Evolutionary conservation across 2,329 filamentous ascomycete genomes (phyloP).

Genomic region (Phialophora chinensis): DNA sequence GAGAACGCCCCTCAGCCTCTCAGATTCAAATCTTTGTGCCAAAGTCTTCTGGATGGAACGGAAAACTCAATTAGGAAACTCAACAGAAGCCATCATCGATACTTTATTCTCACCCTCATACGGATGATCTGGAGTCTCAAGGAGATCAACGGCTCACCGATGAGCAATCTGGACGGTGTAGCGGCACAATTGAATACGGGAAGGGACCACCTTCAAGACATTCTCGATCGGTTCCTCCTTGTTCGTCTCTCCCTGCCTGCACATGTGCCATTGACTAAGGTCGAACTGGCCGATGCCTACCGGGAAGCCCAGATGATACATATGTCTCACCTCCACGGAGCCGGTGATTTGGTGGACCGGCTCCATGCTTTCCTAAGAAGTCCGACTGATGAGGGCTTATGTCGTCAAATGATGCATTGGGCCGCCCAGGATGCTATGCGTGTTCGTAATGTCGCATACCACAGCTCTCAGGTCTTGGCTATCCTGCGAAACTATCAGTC

Average conservation of each 20-base stretch:
- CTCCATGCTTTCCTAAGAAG: conserved; percentile 7
- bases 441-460: conserved; percentile 5
- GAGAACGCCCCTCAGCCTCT: neutral
- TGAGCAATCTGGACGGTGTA: neutral
- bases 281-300: neutral
- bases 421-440: neutral
- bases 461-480: conserved; percentile 2
- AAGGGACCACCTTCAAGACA: neutral
- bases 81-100: neutral
- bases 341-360: conserved; percentile 14
- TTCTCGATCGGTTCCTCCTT: neutral
- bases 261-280: neutral
- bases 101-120: conserved; percentile 6
- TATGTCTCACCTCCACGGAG: conserved; percentile 13
- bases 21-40: neutral
- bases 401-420: neutral
- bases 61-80: neutral
- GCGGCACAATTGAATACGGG: neutral
- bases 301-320: neutral
- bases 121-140: conserved; percentile 19
- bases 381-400: neutral
- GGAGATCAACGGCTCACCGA: conserved; percentile 4
- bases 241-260: neutral
- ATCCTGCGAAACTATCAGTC: neutral
- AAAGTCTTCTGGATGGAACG: neutral